Evolutionary conservation across 495 filamentous ascomycete genomes (phyloP).

Genomic region (Viridothelium virens): DNA sequence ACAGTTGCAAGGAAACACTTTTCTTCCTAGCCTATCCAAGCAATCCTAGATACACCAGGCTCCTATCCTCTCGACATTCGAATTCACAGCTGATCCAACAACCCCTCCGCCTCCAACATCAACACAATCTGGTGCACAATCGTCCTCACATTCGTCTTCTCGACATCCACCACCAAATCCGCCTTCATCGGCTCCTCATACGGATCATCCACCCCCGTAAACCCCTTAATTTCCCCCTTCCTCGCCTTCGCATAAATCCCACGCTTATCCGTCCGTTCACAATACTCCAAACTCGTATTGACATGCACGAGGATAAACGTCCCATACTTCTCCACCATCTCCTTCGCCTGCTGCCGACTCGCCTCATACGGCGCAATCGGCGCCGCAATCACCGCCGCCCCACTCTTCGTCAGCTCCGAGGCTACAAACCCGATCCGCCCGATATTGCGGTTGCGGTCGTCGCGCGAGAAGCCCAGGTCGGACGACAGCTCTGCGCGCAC

Average conservation of each 20-base stretch:
- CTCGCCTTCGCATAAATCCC: conserved; percentile 84
- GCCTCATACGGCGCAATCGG: conserved; percentile 93
- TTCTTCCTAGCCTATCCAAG: background rate
- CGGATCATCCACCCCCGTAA: conserved; percentile 96
- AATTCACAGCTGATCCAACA: conserved; percentile 53
- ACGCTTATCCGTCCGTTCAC: conserved; percentile 89
- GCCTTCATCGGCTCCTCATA: conserved; percentile 82
- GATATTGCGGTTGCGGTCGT: conserved; percentile 93
- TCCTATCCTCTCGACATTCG: background rate
- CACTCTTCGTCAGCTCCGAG: conserved; percentile 82
- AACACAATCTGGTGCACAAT: conserved; percentile 96
- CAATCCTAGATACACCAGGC: background rate
- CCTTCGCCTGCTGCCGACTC: conserved; percentile 64
- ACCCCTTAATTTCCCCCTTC: conserved; percentile 89
- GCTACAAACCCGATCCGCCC: conserved; percentile 95
- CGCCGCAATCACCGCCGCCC: conserved; percentile 90
- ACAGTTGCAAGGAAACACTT: background rate
- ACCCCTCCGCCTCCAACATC: conserved; percentile 81
- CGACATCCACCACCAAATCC: conserved; percentile 73
- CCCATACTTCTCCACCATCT: conserved; percentile 78
- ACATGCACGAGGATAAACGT: conserved; percentile 94
- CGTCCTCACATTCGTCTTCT: conserved; percentile 79
- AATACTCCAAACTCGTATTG: conserved; percentile 81
- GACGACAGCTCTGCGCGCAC: conserved; percentile 88
- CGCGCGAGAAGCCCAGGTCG: conserved; percentile 87